phyloP scores from a whole-genome alignment of 768 basidiomycete genomes.

The Russula sp. region DNA sequence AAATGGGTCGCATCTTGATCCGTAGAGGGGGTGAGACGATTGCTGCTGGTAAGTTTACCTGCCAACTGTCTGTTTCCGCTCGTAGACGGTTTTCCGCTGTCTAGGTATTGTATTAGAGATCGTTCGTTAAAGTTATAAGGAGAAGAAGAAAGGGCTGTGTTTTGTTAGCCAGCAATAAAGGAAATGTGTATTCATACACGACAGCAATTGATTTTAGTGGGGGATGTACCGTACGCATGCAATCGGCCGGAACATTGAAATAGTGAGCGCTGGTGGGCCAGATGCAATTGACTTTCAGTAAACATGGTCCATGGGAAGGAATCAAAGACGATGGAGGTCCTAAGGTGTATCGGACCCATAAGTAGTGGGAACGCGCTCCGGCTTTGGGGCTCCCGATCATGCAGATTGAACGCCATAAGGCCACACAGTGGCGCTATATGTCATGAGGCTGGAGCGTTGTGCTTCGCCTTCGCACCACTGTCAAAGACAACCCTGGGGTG shows the following conservation, averaged over 20 bases:
- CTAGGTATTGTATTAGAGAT: conserved; percentile 23
- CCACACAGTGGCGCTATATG: neutral
- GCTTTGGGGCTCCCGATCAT: neutral
- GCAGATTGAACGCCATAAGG: neutral
- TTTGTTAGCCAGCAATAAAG: neutral
- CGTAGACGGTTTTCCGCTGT: neutral
- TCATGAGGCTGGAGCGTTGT: neutral
- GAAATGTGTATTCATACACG: neutral
- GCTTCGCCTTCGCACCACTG: neutral
- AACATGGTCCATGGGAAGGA: neutral
- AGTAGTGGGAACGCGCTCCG: neutral
- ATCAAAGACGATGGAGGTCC: neutral
- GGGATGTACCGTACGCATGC: neutral
- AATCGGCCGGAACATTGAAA: neutral
- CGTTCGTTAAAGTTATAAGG: conserved; percentile 7
- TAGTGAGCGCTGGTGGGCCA: neutral
- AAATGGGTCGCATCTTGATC: conserved; percentile 91
- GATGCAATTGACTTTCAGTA: neutral
- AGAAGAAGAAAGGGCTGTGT: neutral
- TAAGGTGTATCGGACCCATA: neutral
- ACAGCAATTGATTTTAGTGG: neutral
- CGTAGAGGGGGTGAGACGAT: conserved; percentile 91
- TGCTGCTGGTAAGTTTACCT: conserved; percentile 65
- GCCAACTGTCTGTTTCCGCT: neutral
- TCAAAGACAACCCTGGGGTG: neutral